These are phyloP conservation scores for Chamaecrista fasciculata DNA, from an alignment of 306 rosid species.

Conservation along the genomic window DNA sequence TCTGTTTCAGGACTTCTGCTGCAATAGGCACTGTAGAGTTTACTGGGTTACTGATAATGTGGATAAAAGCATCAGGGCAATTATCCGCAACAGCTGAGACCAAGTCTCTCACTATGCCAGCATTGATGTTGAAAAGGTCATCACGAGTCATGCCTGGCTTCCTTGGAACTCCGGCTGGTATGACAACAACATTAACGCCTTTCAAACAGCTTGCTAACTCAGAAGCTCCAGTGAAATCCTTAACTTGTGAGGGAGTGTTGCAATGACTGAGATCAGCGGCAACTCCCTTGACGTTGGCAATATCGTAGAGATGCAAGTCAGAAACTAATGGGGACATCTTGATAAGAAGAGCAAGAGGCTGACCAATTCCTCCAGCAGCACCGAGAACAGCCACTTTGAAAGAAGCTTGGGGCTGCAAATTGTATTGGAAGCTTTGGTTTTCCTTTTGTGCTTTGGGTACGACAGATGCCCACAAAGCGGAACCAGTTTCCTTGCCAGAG, in stretches of 20 bases:
- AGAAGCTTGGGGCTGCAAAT: slow-evolving; percentile 74
- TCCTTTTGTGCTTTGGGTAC: slow-evolving; percentile 54
- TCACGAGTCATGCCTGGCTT: slow-evolving; percentile 99
- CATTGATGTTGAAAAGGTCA: slow-evolving; percentile 95
- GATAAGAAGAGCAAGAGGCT: slow-evolving; percentile 81
- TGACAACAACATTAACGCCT: slow-evolving; percentile 82
- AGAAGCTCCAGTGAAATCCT: slow-evolving; percentile 79
- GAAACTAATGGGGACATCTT: slow-evolving; percentile 97
- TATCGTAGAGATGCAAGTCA: slow-evolving; percentile 79
- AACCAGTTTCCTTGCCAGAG: slow-evolving; percentile 51
- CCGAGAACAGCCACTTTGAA: slow-evolving; percentile 93
- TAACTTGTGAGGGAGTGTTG: slow-evolving; percentile 85
- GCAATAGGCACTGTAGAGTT: slow-evolving; percentile 97
- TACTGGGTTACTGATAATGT: slow-evolving; percentile 87
- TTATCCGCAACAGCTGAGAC: slow-evolving; percentile 89
- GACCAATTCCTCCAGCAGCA: slow-evolving; percentile 97
- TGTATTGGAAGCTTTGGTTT: slow-evolving; percentile 29
- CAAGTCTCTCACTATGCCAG: slow-evolving; percentile 83
- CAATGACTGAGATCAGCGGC: slow-evolving; percentile 97
- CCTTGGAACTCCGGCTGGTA: slow-evolving; percentile 98
- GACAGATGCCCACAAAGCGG: slow-evolving; percentile 52
- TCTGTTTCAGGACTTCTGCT: slow-evolving; percentile 75
- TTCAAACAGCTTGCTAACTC: slow-evolving; percentile 66
- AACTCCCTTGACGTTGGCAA: slow-evolving; percentile 94
- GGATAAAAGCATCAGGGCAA: slow-evolving; percentile 90